A percentile compares a stretch with the other conserved stretches of the same genome.
Evolutionary conservation across 495 filamentous ascomycete species (phyloP).

Genomic region (Daldinia vernicosa): DNA sequence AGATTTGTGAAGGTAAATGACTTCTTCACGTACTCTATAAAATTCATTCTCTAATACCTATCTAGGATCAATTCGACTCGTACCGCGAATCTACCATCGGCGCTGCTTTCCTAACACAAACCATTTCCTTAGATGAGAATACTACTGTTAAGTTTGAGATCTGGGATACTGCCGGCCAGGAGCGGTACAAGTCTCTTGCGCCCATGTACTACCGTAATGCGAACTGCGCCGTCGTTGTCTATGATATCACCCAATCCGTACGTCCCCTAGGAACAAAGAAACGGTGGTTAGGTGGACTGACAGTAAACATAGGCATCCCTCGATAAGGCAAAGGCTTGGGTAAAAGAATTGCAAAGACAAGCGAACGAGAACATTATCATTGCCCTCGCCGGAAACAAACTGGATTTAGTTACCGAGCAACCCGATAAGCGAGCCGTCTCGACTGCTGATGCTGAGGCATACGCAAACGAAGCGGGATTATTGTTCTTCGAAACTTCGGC

Average conservation of each 20-base stretch:
- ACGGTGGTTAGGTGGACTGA: slow-evolving; percentile 8
- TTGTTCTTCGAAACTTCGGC: slow-evolving; percentile 98
- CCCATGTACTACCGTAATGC: slow-evolving; percentile 99
- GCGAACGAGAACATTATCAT: slow-evolving; percentile 99
- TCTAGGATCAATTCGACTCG: slow-evolving; percentile 98
- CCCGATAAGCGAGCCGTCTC: slow-evolving; percentile 93
- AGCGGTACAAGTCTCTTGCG: slow-evolving; percentile 96
- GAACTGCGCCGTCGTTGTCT: slow-evolving; percentile 98
- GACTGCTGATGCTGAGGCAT: slow-evolving; percentile 90
- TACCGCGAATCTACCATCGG: slow-evolving; percentile 99
- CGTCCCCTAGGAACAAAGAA: slow-evolving; percentile 43
- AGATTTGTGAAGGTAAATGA: slow-evolving; percentile 91
- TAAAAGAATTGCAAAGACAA: slow-evolving; percentile 98
- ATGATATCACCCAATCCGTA: slow-evolving; percentile 99
- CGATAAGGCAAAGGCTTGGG: slow-evolving; percentile 98
- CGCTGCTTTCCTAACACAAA: slow-evolving; percentile 98
- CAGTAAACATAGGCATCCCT: slow-evolving; percentile 74
- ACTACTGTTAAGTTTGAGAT: slow-evolving; percentile 99
- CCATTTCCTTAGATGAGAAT: slow-evolving; percentile 94
- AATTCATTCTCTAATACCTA: slow-evolving; percentile 7
- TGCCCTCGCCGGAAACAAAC: slow-evolving; percentile 95
- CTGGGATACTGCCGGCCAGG: slow-evolving; percentile 98
- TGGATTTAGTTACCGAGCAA: slow-evolving; percentile 88
- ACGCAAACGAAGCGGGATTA: slow-evolving; percentile 89
- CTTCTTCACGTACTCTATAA: not conserved